Percentiles rank a stretch among this genome's conserved stretches.
phyloP scores from a whole-genome alignment of 352 stramenopile genomes.

The Phytophthora sansomeana region DNA sequence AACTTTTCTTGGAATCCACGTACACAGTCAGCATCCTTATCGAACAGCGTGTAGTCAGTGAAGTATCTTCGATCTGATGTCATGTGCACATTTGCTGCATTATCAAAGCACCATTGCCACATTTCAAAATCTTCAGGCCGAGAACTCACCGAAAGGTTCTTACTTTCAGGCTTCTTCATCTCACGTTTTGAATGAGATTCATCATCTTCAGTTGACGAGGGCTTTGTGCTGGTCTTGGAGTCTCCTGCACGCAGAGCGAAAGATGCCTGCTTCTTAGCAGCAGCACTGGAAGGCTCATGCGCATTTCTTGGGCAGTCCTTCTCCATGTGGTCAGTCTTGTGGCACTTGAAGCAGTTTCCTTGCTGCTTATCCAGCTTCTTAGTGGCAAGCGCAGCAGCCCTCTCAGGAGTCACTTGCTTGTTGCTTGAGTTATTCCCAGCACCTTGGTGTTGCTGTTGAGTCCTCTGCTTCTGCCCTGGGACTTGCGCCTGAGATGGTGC shows the following conservation, averaged over 20 bases:
- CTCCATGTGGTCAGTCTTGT: neutral
- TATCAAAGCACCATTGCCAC: slow-evolving; percentile 24
- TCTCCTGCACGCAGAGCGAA: too few relatives aligned
- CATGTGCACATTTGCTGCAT: slow-evolving; percentile 15
- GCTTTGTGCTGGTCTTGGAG: too few relatives aligned
- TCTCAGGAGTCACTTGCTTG: neutral
- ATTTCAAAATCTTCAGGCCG: neutral
- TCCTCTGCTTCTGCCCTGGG: slow-evolving; percentile 4
- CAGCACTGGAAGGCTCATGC: too few relatives aligned
- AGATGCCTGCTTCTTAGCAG: neutral
- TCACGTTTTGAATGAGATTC: too few relatives aligned
- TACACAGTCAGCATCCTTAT: neutral
- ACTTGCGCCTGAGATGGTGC: neutral
- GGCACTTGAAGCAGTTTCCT: slow-evolving; percentile 13
- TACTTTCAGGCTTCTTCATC: too few relatives aligned
- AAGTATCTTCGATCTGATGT: slow-evolving; percentile 7
- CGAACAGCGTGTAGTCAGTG: slow-evolving; percentile 2
- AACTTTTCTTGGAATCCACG: slow-evolving; percentile 12
- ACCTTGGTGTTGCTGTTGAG: neutral
- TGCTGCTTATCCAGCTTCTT: slow-evolving; percentile 9
- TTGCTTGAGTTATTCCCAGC: neutral
- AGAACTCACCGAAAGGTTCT: too few relatives aligned
- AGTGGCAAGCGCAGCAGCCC: neutral
- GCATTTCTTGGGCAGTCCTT: neutral
- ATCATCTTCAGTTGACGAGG: too few relatives aligned